phyloP scores from a whole-genome alignment of 495 filamentous ascomycete genomes.

The Penicillium coprophilum region DNA sequence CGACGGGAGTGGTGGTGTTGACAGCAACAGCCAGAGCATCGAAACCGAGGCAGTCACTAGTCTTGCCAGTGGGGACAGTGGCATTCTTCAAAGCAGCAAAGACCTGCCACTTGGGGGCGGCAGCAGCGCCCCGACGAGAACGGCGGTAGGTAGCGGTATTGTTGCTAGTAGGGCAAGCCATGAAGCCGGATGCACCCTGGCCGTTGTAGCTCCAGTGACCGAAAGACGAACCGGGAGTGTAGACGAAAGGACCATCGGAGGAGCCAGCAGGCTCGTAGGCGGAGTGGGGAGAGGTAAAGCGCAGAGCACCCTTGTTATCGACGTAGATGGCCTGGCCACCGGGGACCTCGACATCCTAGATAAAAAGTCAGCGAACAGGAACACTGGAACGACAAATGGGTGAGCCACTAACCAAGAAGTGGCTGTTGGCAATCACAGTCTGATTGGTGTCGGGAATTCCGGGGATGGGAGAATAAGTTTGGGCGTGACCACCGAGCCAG shows the following conservation, averaged over 20 bases:
- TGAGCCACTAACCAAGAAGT: constrained; percentile 18
- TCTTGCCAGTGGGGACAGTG: constrained; percentile 33
- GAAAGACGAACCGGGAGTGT: constrained; percentile 22
- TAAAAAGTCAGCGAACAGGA: constrained; percentile 9
- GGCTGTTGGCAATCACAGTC: constrained; percentile 32
- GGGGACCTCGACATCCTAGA: constrained; percentile 53
- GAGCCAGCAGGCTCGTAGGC: constrained; percentile 52
- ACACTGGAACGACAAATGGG: not conserved
- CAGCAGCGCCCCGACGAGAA: constrained; percentile 11
- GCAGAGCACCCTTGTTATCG: constrained; percentile 49
- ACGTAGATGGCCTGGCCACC: constrained; percentile 64
- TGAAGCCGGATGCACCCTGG: constrained; percentile 34
- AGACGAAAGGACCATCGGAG: constrained; percentile 42
- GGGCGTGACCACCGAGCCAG: constrained; percentile 34
- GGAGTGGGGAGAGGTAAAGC: constrained; percentile 57
- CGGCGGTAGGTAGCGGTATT: constrained; percentile 10
- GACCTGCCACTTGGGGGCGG: constrained; percentile 34
- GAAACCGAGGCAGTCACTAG: constrained; percentile 37
- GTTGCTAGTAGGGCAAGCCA: constrained; percentile 34
- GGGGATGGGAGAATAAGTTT: constrained; percentile 32
- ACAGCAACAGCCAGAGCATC: constrained; percentile 24
- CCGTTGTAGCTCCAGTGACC: constrained; percentile 29
- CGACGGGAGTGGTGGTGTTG: constrained; percentile 15
- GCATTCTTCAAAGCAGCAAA: constrained; percentile 35
- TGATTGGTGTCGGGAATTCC: constrained; percentile 28